Percentiles rank a stretch among this genome's conserved stretches.
phyloP scores from a whole-genome alignment of 1,284 basidiomycete genomes.

The Leccinum fallax region DNA sequence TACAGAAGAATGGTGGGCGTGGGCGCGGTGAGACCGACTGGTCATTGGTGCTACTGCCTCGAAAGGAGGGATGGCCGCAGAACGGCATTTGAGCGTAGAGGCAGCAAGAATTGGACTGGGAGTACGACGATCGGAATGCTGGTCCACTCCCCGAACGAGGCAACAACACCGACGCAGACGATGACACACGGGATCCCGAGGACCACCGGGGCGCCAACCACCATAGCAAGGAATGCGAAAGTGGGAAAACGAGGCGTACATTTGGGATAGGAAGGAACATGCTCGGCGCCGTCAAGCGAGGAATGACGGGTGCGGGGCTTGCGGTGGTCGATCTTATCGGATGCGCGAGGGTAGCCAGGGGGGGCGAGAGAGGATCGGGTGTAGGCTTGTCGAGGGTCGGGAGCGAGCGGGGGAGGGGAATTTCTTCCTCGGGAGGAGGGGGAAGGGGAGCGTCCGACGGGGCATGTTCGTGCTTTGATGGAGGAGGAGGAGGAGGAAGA shows the following conservation, averaged over 20 bases:
- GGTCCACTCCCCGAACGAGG: conserved; percentile 3
- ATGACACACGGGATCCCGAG: conserved; percentile 34
- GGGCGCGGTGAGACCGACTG: conserved; percentile 8
- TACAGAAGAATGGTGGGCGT: conserved; percentile 2
- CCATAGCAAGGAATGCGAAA: conserved; percentile 54
- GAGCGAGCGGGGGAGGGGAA: background rate
- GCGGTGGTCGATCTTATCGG: conserved; percentile 35
- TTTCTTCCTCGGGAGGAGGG: background rate
- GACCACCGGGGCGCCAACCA: conserved; percentile 52
- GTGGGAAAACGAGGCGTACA: conserved; percentile 52
- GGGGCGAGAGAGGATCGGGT: background rate
- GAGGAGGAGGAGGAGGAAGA: conserved; percentile 19
- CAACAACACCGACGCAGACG: conserved; percentile 23
- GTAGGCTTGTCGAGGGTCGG: conserved; percentile 41
- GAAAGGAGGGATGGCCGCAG: background rate
- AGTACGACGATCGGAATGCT: background rate
- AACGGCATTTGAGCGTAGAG: conserved; percentile 2
- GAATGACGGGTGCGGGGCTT: conserved; percentile 46
- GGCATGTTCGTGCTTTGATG: conserved; percentile 10
- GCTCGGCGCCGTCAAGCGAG: conserved; percentile 60
- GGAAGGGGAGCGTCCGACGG: background rate
- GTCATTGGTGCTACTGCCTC: conserved; percentile 10
- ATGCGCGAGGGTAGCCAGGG: conserved; percentile 31
- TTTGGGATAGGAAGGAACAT: conserved; percentile 85
- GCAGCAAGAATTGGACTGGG: background rate